These are phyloP conservation scores for Hansenula sp. DNA, from an alignment of 1,139 yeast genomes.

Conservation along the genomic window DNA sequence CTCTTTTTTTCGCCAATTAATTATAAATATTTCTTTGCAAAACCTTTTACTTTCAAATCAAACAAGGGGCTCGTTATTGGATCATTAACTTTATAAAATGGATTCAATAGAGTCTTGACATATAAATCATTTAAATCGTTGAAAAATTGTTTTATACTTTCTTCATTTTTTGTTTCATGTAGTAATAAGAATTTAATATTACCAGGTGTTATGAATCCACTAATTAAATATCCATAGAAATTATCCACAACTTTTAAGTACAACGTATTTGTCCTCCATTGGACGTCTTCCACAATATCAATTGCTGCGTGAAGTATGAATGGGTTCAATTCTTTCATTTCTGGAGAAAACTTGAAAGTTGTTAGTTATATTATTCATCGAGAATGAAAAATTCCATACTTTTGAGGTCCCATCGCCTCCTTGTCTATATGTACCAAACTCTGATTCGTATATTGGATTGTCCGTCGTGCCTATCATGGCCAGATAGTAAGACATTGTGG, in stretches of 20 bases:
- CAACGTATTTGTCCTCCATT: conserved; percentile 63
- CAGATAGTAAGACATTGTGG: conserved; percentile 71
- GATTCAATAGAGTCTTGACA: conserved; percentile 79
- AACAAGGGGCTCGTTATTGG: conserved; percentile 73
- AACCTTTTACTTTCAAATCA: conserved; percentile 64
- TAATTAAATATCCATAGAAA: conserved; percentile 75
- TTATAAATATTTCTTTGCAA: conserved; percentile 70
- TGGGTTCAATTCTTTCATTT: conserved; percentile 77
- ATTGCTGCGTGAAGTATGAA: conserved; percentile 84
- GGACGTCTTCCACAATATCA: conserved; percentile 84
- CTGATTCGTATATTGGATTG: conserved; percentile 82
- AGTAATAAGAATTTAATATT: conserved; percentile 78
- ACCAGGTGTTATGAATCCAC: conserved; percentile 86
- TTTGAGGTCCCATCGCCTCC: conserved; percentile 58
- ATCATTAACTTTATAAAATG: conserved; percentile 76
- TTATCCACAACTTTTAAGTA: conserved; percentile 77
- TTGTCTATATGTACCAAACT: conserved; percentile 71
- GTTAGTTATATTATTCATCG: too few relatives aligned
- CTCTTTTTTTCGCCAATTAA: neutral
- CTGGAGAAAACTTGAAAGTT: conserved; percentile 48
- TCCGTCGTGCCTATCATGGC: conserved; percentile 87
- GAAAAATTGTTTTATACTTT: conserved; percentile 77
- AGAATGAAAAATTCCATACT: too few relatives aligned
- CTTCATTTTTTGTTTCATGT: conserved; percentile 68
- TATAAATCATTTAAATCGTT: conserved; percentile 83